These are phyloP conservation scores for Aspergillus pseudotamarii DNA, from an alignment of 2,329 filamentous ascomycete genomes.

Conservation along the genomic window DNA sequence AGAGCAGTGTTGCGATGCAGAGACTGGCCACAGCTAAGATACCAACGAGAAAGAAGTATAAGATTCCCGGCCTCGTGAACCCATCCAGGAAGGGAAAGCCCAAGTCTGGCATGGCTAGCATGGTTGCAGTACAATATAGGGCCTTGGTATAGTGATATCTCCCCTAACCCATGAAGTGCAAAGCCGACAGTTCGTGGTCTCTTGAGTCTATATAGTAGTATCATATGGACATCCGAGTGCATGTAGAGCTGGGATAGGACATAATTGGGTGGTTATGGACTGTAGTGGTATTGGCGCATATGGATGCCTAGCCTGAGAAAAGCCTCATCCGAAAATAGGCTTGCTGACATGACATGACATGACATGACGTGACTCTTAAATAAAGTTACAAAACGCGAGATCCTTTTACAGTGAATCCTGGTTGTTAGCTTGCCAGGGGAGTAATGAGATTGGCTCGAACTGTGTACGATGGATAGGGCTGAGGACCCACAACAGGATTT, in stretches of 20 bases:
- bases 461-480: too few species aligned
- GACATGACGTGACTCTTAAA: neutral
- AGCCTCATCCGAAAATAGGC: neutral
- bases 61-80: neutral
- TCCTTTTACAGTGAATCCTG: too few species aligned
- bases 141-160: neutral
- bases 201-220: neutral
- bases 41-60: neutral
- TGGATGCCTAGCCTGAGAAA: neutral
- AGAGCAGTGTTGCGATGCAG: neutral
- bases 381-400: too few species aligned
- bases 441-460: too few species aligned
- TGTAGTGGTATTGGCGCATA: too few species aligned
- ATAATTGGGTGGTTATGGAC: too few species aligned
- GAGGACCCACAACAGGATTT: too few species aligned
- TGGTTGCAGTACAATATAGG: neutral
- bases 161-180: neutral
- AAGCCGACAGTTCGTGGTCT: neutral
- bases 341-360: conserved; percentile 8
- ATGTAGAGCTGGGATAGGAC: too few species aligned
- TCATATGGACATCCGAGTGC: too few species aligned
- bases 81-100: neutral
- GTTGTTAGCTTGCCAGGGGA: too few species aligned
- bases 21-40: neutral
- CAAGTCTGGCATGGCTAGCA: neutral